phyloP scores from a whole-genome alignment of 257 asterid species.

The Orobanche coerulescens region DNA sequence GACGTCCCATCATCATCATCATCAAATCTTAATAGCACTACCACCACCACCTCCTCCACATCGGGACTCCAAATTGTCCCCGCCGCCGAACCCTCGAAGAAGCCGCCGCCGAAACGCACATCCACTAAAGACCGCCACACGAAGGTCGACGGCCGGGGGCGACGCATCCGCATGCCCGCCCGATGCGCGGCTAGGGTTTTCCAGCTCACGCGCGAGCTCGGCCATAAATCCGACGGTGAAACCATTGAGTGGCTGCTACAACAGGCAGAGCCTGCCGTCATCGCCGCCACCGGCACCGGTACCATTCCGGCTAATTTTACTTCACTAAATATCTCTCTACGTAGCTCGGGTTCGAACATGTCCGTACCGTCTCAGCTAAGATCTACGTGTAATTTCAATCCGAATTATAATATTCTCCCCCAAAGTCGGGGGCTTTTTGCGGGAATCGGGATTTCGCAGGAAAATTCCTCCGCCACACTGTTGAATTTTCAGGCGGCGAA shows the following conservation, averaged over 20 bases:
- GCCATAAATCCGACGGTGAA: conserved; percentile 92
- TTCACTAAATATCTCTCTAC: conserved; percentile 71
- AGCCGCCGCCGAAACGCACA: conserved; percentile 62
- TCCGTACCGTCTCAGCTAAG: conserved; percentile 86
- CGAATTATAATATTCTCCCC: conserved; percentile 46
- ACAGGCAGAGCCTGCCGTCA: conserved; percentile 93
- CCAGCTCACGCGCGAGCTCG: conserved; percentile 86
- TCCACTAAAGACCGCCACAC: conserved; percentile 94
- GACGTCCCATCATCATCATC: conserved; percentile 1
- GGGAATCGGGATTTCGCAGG: conserved; percentile 58
- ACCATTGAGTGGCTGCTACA: conserved; percentile 89
- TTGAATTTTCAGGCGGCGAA: conserved; percentile 53
- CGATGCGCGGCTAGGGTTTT: conserved; percentile 96
- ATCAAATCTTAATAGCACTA: conserved; percentile 31
- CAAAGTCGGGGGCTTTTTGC: conserved; percentile 50
- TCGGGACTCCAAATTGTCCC: conserved; percentile 28
- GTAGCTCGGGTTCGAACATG: conserved; percentile 89
- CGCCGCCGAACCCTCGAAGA: conserved; percentile 46
- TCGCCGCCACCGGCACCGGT: conserved; percentile 96
- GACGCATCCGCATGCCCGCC: conserved; percentile 97
- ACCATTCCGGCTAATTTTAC: conserved; percentile 95
- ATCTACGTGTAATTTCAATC: conserved; percentile 53
- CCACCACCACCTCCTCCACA: conserved; percentile 26
- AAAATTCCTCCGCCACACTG: conserved; percentile 43
- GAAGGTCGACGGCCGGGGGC: conserved; percentile 84